phyloP scores from a whole-genome alignment of 2,329 filamentous ascomycete genomes.

The Fusarium sp. region DNA sequence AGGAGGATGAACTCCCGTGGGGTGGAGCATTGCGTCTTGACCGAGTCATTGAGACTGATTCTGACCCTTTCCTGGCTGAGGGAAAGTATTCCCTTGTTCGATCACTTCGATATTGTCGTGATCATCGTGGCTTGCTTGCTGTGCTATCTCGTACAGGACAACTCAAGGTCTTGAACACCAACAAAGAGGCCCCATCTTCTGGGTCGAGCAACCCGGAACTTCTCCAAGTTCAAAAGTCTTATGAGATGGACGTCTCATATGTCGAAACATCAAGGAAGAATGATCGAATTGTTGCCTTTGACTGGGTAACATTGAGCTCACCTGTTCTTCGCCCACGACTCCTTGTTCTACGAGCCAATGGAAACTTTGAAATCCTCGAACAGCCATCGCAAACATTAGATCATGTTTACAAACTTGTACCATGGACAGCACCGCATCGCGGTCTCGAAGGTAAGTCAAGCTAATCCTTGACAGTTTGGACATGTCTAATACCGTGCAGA shows the following conservation, averaged over 20 bases:
- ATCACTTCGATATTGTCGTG: conserved; percentile 71
- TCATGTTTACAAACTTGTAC: conserved; percentile 70
- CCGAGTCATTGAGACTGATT: conserved; percentile 66
- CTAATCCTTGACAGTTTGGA: not conserved
- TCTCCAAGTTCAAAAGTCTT: conserved; percentile 68
- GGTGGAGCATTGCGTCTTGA: conserved; percentile 70
- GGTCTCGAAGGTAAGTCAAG: conserved; percentile 62
- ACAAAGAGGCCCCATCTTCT: conserved; percentile 62
- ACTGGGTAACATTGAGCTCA: conserved; percentile 72
- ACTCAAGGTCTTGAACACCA: conserved; percentile 70
- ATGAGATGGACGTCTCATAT: conserved; percentile 71
- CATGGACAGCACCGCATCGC: conserved; percentile 70
- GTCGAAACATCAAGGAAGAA: conserved; percentile 63
- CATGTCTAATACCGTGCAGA: conserved; percentile 52
- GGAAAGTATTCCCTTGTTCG: conserved; percentile 71
- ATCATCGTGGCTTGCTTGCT: conserved; percentile 70
- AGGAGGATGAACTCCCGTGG: conserved; percentile 72
- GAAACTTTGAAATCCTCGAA: conserved; percentile 71
- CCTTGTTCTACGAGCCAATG: conserved; percentile 69
- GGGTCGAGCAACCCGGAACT: conserved; percentile 66
- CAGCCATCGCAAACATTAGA: conserved; percentile 69
- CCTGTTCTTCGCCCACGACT: conserved; percentile 67
- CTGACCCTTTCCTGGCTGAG: conserved; percentile 61
- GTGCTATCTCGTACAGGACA: conserved; percentile 73
- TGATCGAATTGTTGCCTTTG: conserved; percentile 74